phyloP scores from a whole-genome alignment of 495 filamentous ascomycete species.

The Podospora sp. region DNA sequence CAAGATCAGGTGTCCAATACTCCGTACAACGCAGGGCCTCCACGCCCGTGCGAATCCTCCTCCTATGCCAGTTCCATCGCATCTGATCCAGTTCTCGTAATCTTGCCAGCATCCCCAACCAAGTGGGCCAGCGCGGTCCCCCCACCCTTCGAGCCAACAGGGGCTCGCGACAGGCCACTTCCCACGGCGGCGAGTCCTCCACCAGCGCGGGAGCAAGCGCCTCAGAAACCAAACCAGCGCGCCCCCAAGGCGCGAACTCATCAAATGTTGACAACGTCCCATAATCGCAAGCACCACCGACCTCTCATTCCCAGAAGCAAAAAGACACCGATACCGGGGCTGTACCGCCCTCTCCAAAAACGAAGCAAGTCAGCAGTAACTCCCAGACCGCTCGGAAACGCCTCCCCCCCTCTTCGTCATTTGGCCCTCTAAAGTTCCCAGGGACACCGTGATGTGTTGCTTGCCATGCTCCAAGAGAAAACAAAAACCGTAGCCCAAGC shows the following conservation, averaged over 20 bases:
- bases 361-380: neutral
- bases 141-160: neutral
- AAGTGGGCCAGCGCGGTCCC: neutral
- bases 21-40: neutral
- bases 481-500: neutral
- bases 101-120: neutral
- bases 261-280: neutral
- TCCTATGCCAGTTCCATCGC: neutral
- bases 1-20: neutral
- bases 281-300: neutral
- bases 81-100: neutral
- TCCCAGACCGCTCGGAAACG: neutral
- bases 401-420: neutral
- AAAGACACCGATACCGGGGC: neutral
- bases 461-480: conserved; percentile 1
- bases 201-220: too few relatives aligned
- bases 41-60: neutral
- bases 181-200: neutral
- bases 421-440: neutral
- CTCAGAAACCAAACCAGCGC: neutral
- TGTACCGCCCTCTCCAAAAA: neutral
- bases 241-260: neutral
- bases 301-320: neutral
- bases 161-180: conserved; percentile 3
- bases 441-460: neutral